These are phyloP conservation scores for Claviceps digitariae DNA, from an alignment of 2,329 filamentous ascomycete species.

Conservation along the genomic window DNA sequence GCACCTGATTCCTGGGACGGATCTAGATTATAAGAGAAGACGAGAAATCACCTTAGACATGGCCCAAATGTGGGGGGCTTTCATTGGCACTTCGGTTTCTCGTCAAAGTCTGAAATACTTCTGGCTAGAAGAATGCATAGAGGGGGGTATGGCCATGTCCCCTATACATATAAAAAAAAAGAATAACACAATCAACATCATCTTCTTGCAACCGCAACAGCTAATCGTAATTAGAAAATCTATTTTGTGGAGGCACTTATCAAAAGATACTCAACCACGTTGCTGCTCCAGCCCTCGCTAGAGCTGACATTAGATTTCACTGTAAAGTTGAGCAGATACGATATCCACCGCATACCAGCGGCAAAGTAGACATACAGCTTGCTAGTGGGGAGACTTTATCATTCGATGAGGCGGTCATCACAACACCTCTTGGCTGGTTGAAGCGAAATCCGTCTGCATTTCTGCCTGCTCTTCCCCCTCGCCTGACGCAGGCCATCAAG, in stretches of 20 bases:
- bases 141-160: constrained; percentile 38
- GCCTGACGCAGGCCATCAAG: constrained; percentile 46
- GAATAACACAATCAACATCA: background rate
- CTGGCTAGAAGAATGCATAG: constrained; percentile 66
- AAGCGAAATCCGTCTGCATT: constrained; percentile 48
- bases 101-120: constrained; percentile 62
- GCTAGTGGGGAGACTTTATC: constrained; percentile 28
- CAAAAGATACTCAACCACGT: constrained; percentile 44
- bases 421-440: constrained; percentile 55
- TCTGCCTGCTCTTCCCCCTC: constrained; percentile 41
- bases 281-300: constrained; percentile 39
- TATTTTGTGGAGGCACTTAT: constrained; percentile 48
- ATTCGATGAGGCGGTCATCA: constrained; percentile 58
- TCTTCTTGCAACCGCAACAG: background rate
- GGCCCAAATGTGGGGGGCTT: constrained; percentile 56
- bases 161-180: background rate
- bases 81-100: constrained; percentile 50
- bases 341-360: constrained; percentile 12
- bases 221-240: constrained; percentile 31
- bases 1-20: constrained; percentile 32
- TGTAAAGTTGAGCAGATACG: constrained; percentile 33
- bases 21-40: constrained; percentile 24
- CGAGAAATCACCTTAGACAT: constrained; percentile 34
- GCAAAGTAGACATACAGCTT: constrained; percentile 28
- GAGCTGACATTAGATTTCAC: constrained; percentile 39